Evolutionary conservation across 106 monocot species (phyloP).

Genomic region (Dendrobium chrysotoxum): DNA sequence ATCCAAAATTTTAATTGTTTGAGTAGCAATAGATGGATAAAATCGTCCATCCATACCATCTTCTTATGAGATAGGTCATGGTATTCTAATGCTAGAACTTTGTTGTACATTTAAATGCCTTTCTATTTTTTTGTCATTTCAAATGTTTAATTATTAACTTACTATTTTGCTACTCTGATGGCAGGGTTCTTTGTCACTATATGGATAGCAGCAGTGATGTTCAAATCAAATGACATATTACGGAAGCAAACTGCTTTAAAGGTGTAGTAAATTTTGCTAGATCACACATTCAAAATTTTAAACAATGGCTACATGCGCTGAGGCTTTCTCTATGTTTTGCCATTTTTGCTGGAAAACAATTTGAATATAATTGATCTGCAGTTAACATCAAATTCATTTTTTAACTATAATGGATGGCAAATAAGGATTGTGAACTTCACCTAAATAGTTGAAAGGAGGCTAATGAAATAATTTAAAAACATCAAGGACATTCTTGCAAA

Average conservation of each 20-base stretch:
- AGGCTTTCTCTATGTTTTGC: not conserved
- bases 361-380: not conserved
- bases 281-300: not conserved
- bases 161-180: not conserved
- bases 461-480: not conserved
- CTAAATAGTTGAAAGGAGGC: not conserved
- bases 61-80: too few relatives aligned
- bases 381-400: not conserved
- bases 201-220: slow-evolving; percentile 97
- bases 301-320: not conserved
- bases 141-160: not conserved
- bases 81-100: not conserved
- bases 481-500: not conserved
- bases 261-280: slow-evolving; percentile 28
- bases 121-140: not conserved
- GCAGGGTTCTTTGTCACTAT: slow-evolving; percentile 94
- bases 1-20: too few relatives aligned
- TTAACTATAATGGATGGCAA: not conserved
- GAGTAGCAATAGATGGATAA: too few relatives aligned
- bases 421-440: not conserved
- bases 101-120: not conserved
- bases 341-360: not conserved
- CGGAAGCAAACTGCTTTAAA: slow-evolving; percentile 92
- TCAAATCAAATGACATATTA: slow-evolving; percentile 93
- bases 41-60: too few relatives aligned